phyloP scores from a whole-genome alignment of 2,329 filamentous ascomycete genomes.

The Paracoccidioides brasiliensis region DNA sequence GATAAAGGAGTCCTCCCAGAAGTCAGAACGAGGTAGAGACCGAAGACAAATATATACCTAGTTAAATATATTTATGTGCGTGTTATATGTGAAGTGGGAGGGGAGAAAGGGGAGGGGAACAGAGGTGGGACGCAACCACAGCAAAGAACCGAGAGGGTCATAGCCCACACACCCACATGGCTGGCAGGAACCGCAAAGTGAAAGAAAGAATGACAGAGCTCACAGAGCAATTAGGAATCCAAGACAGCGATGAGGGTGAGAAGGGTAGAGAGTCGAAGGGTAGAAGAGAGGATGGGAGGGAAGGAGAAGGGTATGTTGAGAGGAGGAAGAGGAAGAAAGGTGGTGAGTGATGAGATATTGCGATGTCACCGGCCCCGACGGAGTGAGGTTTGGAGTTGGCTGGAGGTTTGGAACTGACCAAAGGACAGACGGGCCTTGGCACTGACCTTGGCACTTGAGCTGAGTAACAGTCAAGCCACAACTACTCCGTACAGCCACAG shows the following conservation, averaged over 20 bases:
- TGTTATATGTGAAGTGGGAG: neutral
- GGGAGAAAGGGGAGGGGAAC: neutral
- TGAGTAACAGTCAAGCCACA: too few relatives aligned
- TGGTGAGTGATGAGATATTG: neutral
- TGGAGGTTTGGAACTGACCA: conserved; percentile 1
- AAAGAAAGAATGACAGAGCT: conserved; percentile 23
- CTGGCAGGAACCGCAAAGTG: conserved; percentile 29
- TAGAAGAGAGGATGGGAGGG: neutral
- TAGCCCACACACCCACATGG: conserved; percentile 5
- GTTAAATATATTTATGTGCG: too few relatives aligned
- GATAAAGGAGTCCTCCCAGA: too few relatives aligned
- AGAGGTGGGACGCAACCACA: conserved; percentile 4
- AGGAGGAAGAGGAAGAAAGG: neutral
- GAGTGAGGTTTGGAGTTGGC: neutral
- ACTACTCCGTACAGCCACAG: too few relatives aligned
- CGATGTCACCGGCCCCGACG: conserved; percentile 1
- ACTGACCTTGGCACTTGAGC: too few relatives aligned
- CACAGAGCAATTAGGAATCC: conserved; percentile 5
- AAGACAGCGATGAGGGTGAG: neutral
- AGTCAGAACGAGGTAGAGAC: too few relatives aligned
- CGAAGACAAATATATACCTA: too few relatives aligned
- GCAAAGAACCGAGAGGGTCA: conserved; percentile 4
- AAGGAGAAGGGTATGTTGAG: neutral
- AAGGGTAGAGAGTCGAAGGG: neutral
- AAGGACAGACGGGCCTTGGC: neutral